Evolutionary conservation across 1,139 yeast species (phyloP), one percentile per base, ranked within the genome.

Genomic region (Hansenula sp.): DNA sequence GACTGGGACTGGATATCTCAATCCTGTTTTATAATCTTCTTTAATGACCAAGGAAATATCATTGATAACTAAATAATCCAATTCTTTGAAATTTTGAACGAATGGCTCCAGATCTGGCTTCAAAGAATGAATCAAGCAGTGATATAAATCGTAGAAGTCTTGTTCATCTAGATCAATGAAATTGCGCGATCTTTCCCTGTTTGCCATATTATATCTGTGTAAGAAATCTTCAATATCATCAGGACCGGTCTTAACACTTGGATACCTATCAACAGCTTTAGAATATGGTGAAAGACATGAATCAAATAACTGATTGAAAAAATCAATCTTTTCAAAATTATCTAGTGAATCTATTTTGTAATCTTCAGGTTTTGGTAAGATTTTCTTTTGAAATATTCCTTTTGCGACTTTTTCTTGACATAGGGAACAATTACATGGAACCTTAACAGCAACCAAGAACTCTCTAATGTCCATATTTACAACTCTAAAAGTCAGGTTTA

Each of bases 191-290:
- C 57, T 42, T 16, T 43, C 44, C 16, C 40, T 39, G 27, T 56
- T 48, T 18, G 31, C 28, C 12, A 33, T 48, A 45, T 68, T 68
- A 55, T 63, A 64, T 36, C 57, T 53, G 2, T 48, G 45, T 13
- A 68, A 59, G 44, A 67, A 64, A 25, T 59, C 52, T 13, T 60
- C 54, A 40, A 66, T 47, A 45, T 60, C 59, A 61, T 64, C 68
- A 13, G 69, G 63, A 30, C 67, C 69, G 0, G 72, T 68, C 41
- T 67, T 58, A 3, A 68, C 71, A 36, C 70, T 61, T 27, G 73
- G 73, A 47, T 63, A 67, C 36, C 53, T 54, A 48, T 67, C 73
- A 39, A 68, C 65, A 1, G 72, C 71, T 44, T 67, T 68, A 0
- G 72, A 66, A 44, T 68, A 68, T 3, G 73, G 73, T 34, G 65